Base-by-base conservation (phyloP, 1,284 basidiomycete species). In the Cerioporus squamosus region DNA sequence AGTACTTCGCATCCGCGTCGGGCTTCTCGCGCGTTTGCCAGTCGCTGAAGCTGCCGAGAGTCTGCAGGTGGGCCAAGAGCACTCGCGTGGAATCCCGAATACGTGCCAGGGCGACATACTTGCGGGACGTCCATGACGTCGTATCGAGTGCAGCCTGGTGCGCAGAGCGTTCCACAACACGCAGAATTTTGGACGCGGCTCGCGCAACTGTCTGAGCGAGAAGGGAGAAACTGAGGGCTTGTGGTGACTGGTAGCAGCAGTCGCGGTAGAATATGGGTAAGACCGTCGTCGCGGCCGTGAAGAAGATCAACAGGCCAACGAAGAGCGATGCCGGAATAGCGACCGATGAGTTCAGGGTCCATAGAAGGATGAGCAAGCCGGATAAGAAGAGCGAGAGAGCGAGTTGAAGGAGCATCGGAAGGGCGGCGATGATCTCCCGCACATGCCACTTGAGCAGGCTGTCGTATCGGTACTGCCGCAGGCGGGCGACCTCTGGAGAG, bases 241-340 rank as follows among this genome's bases (percentile, higher is more conserved):
- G 69, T 1, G 70, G 69, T 1, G 69, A 69, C 43, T 68, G 69
- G 61, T 68, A 72, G 20, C 68, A 65, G 46, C 68, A 70, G 20
- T 59, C 51, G 7, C 63, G 5, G 36, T 57, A 64, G 55, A 68
- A 63, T 6, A 60, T 56, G 14, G 71, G 70, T 15, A 69, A 54
- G n/a, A 71, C 44, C 3, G 62, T 67, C 15, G 71, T 72, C 5
- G 38, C 38, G 0, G 48, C 7, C n/a, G 55, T 61, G 56, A 68
- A 66, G 1, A 61, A 8, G 15, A 70, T 47, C 2, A 64, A 43
- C 1, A 59, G 20, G 14, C 51, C 65, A 14, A 68, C 55, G 5
- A 70, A 44, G 23, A 56, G 33, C 3, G 67, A 65, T 12, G 64
- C 53, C 2, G 53, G 10, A 7, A 47, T 33, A 0, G 65, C 61